phyloP scores from a whole-genome alignment of 768 basidiomycete genomes.

The Mycena venus region DNA sequence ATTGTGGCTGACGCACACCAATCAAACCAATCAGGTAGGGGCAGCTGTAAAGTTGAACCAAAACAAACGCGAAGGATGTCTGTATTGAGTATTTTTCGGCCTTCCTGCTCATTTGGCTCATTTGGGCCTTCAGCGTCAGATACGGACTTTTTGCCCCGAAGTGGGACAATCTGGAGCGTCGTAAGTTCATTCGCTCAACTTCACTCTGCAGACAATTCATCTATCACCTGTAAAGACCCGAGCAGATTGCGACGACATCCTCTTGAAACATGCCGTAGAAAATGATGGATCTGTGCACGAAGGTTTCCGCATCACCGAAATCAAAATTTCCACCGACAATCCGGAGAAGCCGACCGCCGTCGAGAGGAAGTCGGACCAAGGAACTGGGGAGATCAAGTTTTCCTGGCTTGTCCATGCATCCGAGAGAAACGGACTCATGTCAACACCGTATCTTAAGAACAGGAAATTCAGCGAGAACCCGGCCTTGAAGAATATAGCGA shows the following conservation, averaged over 20 bases:
- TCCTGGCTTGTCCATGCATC: slow-evolving; percentile 75
- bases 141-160: not conserved
- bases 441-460: slow-evolving; percentile 69
- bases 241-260: no score
- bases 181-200: slow-evolving; percentile 59
- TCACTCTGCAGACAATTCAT: slow-evolving; percentile 66
- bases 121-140: no score
- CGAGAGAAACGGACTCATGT: slow-evolving; percentile 71
- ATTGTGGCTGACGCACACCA: not conserved
- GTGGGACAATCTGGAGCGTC: slow-evolving; percentile 63
- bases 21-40: slow-evolving; percentile 55
- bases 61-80: slow-evolving; percentile 57
- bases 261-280: slow-evolving; percentile 57
- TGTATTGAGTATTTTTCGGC: slow-evolving; percentile 67
- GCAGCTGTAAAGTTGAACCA: slow-evolving; percentile 57
- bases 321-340: slow-evolving; percentile 56
- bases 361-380: slow-evolving; percentile 50
- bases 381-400: slow-evolving; percentile 61
- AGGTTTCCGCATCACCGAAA: slow-evolving; percentile 55
- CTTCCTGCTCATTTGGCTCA: slow-evolving; percentile 43
- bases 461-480: no score
- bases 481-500: slow-evolving; percentile 69
- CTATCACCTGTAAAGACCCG: no score
- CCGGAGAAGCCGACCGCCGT: slow-evolving; percentile 52
- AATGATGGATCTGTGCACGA: slow-evolving; percentile 65